Evolutionary conservation across 352 stramenopile species (phyloP).

Genomic region (Globisporangium ultimum): DNA sequence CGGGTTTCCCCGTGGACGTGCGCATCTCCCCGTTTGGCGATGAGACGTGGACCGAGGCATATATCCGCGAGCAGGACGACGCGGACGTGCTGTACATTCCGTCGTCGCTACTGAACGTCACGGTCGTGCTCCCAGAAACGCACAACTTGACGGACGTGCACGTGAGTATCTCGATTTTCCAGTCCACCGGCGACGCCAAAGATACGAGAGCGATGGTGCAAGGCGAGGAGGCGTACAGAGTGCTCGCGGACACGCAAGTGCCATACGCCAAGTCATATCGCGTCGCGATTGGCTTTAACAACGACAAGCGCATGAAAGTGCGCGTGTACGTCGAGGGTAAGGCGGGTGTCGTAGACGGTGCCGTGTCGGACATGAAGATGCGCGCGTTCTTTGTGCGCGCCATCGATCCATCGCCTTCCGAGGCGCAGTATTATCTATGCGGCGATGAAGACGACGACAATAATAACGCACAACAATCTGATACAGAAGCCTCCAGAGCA

Average conservation of each 20-base stretch:
- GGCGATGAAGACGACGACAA: neutral
- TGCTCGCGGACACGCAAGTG: conserved; percentile 27
- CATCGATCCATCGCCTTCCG: conserved; percentile 28
- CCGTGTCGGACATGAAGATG: conserved; percentile 10
- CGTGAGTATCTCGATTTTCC: conserved; percentile 30
- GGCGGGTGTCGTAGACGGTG: neutral
- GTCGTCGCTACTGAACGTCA: conserved; percentile 32
- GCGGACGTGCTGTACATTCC: conserved; percentile 19
- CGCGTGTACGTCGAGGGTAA: conserved; percentile 30
- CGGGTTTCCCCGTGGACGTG: conserved; percentile 26
- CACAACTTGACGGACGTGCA: conserved; percentile 17
- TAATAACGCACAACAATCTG: neutral
- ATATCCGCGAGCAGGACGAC: conserved; percentile 1
- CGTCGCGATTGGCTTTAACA: conserved; percentile 21
- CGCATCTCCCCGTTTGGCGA: conserved; percentile 30
- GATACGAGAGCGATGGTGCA: neutral
- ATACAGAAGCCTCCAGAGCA: neutral
- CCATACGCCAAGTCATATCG: conserved; percentile 25
- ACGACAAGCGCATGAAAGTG: conserved; percentile 18
- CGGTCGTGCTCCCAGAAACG: conserved; percentile 16
- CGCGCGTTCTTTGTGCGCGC: conserved; percentile 31
- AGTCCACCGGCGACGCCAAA: neutral
- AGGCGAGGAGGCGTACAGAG: conserved; percentile 7
- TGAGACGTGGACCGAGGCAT: conserved; percentile 16
- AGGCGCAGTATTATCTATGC: conserved; percentile 23